A percentile compares a stretch with the other conserved stretches of the same genome.
phyloP scores from a whole-genome alignment of 805 yeast species.

The Starmerella khaoyaiensis region DNA sequence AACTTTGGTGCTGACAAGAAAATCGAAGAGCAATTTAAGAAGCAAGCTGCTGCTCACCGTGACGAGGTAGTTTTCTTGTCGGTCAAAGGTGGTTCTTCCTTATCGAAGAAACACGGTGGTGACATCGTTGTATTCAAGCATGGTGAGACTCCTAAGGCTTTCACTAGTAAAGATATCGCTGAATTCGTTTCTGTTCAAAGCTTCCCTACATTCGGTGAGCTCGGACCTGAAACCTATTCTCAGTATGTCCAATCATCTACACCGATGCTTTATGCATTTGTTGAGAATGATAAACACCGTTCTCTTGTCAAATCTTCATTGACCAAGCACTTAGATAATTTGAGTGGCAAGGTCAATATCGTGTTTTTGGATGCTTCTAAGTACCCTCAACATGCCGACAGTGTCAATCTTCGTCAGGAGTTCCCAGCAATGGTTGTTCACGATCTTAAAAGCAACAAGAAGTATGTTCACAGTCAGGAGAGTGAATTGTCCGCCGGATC shows the following conservation, averaged over 20 bases:
- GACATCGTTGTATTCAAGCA: constrained; percentile 37
- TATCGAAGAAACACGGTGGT: constrained; percentile 27
- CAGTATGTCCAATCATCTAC: constrained; percentile 54
- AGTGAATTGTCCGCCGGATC: constrained; percentile 38
- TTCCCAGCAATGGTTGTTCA: constrained; percentile 89
- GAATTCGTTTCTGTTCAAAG: constrained; percentile 48
- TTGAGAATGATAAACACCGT: constrained; percentile 55
- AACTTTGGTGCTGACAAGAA: constrained; percentile 34
- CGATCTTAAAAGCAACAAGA: constrained; percentile 50
- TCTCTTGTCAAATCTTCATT: constrained; percentile 41
- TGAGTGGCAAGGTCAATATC: constrained; percentile 71
- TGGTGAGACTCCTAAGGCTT: constrained; percentile 22
- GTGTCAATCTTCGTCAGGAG: constrained; percentile 61
- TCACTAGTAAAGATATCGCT: constrained; percentile 29
- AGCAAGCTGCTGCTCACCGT: constrained; percentile 50
- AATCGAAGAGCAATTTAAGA: constrained; percentile 48
- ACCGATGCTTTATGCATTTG: constrained; percentile 85
- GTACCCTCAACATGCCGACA: constrained; percentile 77
- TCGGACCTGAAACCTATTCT: constrained; percentile 65
- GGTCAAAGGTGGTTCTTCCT: constrained; percentile 30
- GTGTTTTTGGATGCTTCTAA: constrained; percentile 74
- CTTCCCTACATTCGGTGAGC: constrained; percentile 78
- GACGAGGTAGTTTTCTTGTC: constrained; percentile 48
- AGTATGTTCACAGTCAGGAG: constrained; percentile 64
- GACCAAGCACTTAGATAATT: constrained; percentile 52